Conservation (phyloP, 768 basidiomycete genomes). For the Lactarius hatsudake region DNA sequence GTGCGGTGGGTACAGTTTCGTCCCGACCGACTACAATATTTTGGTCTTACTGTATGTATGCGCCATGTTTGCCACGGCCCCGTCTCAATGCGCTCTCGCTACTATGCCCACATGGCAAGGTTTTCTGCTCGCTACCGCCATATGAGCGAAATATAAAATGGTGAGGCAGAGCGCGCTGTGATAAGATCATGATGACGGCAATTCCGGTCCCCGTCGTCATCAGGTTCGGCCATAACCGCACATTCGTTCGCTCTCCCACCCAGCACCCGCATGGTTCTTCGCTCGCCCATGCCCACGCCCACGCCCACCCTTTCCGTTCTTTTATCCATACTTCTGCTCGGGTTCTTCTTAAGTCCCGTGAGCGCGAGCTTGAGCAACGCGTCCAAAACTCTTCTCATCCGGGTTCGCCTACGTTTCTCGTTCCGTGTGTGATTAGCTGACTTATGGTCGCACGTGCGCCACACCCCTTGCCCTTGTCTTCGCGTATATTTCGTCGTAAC, state of each 20-base stretch:
- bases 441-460: slow-evolving; percentile 29
- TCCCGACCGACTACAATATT: too few relatives aligned
- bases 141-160: too few relatives aligned
- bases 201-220: not conserved
- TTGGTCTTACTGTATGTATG: too few relatives aligned
- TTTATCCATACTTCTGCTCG: slow-evolving; percentile 15
- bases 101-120: too few relatives aligned
- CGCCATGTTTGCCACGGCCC: too few relatives aligned
- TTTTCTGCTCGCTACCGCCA: too few relatives aligned
- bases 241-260: not conserved
- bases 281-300: slow-evolving; percentile 4
- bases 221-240: too few relatives aligned
- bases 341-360: slow-evolving; percentile 3
- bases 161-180: not conserved
- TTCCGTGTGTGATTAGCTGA: slow-evolving; percentile 16
- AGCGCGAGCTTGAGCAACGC: slow-evolving; percentile 12
- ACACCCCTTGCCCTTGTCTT: not conserved
- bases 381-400: slow-evolving; percentile 18
- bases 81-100: too few relatives aligned
- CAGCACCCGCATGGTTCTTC: slow-evolving; percentile 4
- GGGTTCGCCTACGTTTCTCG: slow-evolving; percentile 13
- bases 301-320: slow-evolving; percentile 16
- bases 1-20: too few relatives aligned
- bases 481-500: slow-evolving; percentile 1
- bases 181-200: slow-evolving; percentile 7